A percentile compares a stretch with the other conserved stretches of the same genome.
These are phyloP conservation scores for Syzygium oleosum DNA, from an alignment of 345 rosid genomes.

Conservation along the genomic window DNA sequence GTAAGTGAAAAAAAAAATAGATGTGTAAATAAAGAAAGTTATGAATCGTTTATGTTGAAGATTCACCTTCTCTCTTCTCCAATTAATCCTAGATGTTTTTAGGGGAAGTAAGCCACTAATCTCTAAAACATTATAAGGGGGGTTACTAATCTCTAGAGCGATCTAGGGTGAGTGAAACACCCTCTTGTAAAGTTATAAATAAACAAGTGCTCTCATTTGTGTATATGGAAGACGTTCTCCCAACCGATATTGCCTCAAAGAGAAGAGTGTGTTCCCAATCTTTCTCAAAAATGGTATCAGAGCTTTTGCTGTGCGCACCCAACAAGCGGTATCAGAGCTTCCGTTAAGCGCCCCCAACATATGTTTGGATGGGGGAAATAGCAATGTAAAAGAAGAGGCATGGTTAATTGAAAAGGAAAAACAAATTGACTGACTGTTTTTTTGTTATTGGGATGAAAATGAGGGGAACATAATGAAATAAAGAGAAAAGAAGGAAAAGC, in stretches of 20 bases:
- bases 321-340: not conserved
- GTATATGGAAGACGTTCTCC: not conserved
- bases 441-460: not conserved
- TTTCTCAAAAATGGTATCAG: not conserved
- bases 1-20: not conserved
- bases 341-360: not conserved
- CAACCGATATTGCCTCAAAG: not conserved
- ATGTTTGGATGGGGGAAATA: not conserved
- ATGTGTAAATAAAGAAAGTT: not conserved
- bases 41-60: not conserved
- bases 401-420: not conserved
- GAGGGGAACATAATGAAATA: not conserved
- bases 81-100: not conserved
- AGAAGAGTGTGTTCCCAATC: not conserved
- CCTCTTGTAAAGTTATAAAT: not conserved
- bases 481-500: not conserved
- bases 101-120: not conserved
- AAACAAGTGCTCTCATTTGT: not conserved
- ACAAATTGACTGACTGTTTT: not conserved
- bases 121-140: not conserved
- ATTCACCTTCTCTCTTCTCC: not conserved
- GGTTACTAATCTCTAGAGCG: not conserved
- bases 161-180: not conserved
- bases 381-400: not conserved
- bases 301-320: not conserved